Evolutionary conservation across 306 rosid species (phyloP).

Genomic region (Lathyrus aphaca): DNA sequence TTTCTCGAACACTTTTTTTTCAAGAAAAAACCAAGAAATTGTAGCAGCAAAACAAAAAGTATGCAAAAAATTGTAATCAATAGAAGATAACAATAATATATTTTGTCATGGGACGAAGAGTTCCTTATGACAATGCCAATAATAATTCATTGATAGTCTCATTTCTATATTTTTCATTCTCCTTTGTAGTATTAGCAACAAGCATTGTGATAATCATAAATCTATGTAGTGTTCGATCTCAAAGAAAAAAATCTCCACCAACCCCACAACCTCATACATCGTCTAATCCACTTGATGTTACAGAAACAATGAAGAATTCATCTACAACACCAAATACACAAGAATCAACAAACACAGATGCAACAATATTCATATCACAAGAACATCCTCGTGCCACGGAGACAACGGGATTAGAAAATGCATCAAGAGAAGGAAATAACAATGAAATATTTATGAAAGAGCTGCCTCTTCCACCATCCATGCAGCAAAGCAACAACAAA

Average conservation of each 20-base stretch:
- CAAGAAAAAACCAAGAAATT: slow-evolving; percentile 16
- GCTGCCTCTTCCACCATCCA: slow-evolving; percentile 57
- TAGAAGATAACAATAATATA: slow-evolving; percentile 9
- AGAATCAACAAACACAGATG: neutral
- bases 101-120: slow-evolving; percentile 67
- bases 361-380: neutral
- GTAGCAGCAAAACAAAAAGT: neutral
- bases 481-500: slow-evolving; percentile 26
- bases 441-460: slow-evolving; percentile 38
- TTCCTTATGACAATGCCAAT: slow-evolving; percentile 46
- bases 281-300: neutral
- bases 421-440: neutral
- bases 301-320: neutral
- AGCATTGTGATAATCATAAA: slow-evolving; percentile 55
- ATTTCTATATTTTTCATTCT: slow-evolving; percentile 45
- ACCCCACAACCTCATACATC: neutral
- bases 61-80: slow-evolving; percentile 18
- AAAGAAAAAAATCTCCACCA: slow-evolving; percentile 40
- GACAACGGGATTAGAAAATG: slow-evolving; percentile 5
- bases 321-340: neutral
- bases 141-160: slow-evolving; percentile 42
- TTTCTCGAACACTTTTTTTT: slow-evolving; percentile 11
- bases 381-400: slow-evolving; percentile 18
- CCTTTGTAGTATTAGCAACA: slow-evolving; percentile 48
- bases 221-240: slow-evolving; percentile 49